phyloP scores from a whole-genome alignment of 2,329 filamentous ascomycete species.

The Calonectria montana region DNA sequence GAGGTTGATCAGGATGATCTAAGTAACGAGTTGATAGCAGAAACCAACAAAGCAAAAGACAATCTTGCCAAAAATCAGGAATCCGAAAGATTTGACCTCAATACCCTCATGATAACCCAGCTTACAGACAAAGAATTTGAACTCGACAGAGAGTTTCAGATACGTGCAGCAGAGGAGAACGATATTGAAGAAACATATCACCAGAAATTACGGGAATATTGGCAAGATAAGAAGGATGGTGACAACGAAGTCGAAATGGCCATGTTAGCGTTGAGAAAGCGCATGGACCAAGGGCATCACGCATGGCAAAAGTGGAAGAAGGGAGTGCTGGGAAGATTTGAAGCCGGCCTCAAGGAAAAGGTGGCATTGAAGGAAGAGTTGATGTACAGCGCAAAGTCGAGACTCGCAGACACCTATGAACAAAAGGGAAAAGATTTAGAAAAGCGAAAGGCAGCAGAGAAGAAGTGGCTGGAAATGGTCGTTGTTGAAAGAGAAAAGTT shows the following conservation, averaged over 20 bases:
- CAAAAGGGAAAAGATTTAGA: slow-evolving; percentile 47
- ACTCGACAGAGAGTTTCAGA: slow-evolving; percentile 54
- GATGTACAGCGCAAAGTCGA: slow-evolving; percentile 52
- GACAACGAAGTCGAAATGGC: slow-evolving; percentile 46
- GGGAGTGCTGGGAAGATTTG: slow-evolving; percentile 52
- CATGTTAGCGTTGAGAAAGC: slow-evolving; percentile 49
- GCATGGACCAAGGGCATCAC: slow-evolving; percentile 55
- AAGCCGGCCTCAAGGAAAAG: slow-evolving; percentile 52
- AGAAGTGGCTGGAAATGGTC: slow-evolving; percentile 59
- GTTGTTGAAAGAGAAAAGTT: slow-evolving; percentile 56
- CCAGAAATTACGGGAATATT: slow-evolving; percentile 52
- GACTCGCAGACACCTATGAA: slow-evolving; percentile 44
- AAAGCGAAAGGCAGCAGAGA: slow-evolving; percentile 55
- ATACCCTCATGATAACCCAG: slow-evolving; percentile 38
- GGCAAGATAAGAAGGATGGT: slow-evolving; percentile 48
- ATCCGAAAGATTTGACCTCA: slow-evolving; percentile 46
- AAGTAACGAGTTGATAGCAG: slow-evolving; percentile 37
- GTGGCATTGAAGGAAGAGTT: slow-evolving; percentile 54
- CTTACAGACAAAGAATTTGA: slow-evolving; percentile 48
- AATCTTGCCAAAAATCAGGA: slow-evolving; percentile 49
- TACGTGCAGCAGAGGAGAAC: slow-evolving; percentile 54
- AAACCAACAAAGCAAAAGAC: slow-evolving; percentile 39
- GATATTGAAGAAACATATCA: slow-evolving; percentile 58
- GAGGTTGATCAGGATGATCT: slow-evolving; percentile 53
- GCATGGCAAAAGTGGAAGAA: slow-evolving; percentile 56